These are phyloP conservation scores for Cyathus striatus DNA, from an alignment of 768 basidiomycete species.

Conservation along the genomic window DNA sequence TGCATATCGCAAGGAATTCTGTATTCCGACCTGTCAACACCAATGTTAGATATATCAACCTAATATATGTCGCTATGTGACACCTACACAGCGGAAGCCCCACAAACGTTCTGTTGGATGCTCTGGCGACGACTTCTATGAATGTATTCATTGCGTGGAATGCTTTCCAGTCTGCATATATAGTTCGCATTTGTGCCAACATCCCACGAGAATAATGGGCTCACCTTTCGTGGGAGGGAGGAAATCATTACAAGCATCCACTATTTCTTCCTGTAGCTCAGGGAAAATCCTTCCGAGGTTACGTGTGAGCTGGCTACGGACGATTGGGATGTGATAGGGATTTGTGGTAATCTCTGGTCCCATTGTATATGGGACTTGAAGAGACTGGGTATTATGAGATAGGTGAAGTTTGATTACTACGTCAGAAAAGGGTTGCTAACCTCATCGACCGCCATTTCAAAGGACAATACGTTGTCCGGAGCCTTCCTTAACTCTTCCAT, in stretches of 20 bases:
- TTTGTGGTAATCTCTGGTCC: constrained; percentile 17
- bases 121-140: constrained; percentile 27
- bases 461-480: no score
- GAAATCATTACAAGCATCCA: constrained; percentile 29
- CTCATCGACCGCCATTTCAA: no score
- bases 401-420: no score
- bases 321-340: constrained; percentile 22
- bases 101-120: constrained; percentile 39
- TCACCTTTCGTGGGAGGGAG: constrained; percentile 24
- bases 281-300: constrained; percentile 24
- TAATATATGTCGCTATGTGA: no score
- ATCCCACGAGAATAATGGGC: no score
- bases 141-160: constrained; percentile 18
- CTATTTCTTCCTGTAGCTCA: constrained; percentile 41
- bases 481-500: no score
- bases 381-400: no score
- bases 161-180: constrained; percentile 33
- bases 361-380: constrained; percentile 23
- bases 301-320: constrained; percentile 23
- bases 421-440: no score
- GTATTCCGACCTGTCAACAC: constrained; percentile 31
- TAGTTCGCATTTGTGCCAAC: no score
- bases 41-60: no score
- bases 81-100: constrained; percentile 39
- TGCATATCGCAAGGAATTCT: constrained; percentile 28